Conservation (phyloP, 495 filamentous ascomycete genomes). For the Aspergillus cavernicola region DNA sequence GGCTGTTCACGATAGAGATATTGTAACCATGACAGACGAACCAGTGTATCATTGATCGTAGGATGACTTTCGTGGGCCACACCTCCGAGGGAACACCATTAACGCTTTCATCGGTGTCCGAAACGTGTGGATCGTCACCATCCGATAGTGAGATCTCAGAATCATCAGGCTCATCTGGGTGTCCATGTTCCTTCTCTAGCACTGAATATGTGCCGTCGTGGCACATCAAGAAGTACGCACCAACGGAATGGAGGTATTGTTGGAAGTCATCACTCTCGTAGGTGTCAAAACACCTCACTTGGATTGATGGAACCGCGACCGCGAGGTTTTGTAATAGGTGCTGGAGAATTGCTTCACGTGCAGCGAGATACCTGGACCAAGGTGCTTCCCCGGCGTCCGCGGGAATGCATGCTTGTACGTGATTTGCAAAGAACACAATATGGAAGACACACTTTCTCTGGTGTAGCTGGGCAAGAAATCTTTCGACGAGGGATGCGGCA, state of each 20-base stretch:
- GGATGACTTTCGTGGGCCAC: slow-evolving; percentile 16
- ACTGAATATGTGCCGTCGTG: slow-evolving; percentile 50
- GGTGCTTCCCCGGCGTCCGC: not conserved
- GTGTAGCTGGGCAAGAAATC: slow-evolving; percentile 54
- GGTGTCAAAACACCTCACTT: slow-evolving; percentile 44
- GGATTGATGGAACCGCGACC: slow-evolving; percentile 27
- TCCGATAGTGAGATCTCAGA: not conserved
- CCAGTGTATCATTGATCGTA: slow-evolving; percentile 47
- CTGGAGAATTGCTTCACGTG: slow-evolving; percentile 57
- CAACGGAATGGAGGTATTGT: slow-evolving; percentile 46
- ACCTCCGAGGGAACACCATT: not conserved
- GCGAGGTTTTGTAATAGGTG: slow-evolving; percentile 49
- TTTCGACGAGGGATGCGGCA: slow-evolving; percentile 63
- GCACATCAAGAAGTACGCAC: slow-evolving; percentile 65
- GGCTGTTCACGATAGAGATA: slow-evolving; percentile 54
- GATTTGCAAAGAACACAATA: slow-evolving; percentile 60
- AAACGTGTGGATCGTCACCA: not conserved
- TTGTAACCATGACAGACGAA: slow-evolving; percentile 50
- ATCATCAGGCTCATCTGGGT: not conserved
- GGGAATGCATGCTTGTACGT: slow-evolving; percentile 17
- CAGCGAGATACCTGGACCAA: slow-evolving; percentile 52
- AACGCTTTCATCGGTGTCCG: not conserved
- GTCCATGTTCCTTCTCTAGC: not conserved
- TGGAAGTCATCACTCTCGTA: slow-evolving; percentile 44
- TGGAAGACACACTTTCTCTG: slow-evolving; percentile 65